Evolutionary conservation across 495 filamentous ascomycete genomes (phyloP), one percentile per base, ranked within the genome.

Genomic region (Hypoxylon rickii): DNA sequence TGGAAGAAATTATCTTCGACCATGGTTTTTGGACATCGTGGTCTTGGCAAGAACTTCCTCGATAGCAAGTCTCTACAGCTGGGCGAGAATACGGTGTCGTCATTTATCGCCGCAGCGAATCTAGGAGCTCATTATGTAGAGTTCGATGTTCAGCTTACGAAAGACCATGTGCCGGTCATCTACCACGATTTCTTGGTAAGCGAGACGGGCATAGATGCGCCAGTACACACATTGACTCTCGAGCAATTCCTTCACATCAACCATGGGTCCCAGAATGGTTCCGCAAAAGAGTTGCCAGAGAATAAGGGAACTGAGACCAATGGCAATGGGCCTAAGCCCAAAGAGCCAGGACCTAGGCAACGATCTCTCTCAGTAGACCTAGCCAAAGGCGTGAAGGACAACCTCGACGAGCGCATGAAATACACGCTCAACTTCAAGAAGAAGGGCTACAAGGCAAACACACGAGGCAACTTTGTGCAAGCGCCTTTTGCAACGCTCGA

Each of bases 101-200:
- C 95, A 0, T 97, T 99, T 73, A 96, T 97, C 64, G 88, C 93
- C 3, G 95, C 95, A 0, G 92, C 93, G 1, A 97, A 96, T 54
- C 75, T 97, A 19, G 95, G 94, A 2, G 92, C 92, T 1, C 85
- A 86, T 13, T 95, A 96, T 66, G 91, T 97, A 47, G 92, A 97
- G 70, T 90, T 88, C 64, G 94, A 98, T 66, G 94, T 99, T 2
- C 95, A 99, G 67, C 78, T 99, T 40, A 99, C 95, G 13, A 99
- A 99, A 65, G 95, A 99, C 67, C 92, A 94, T 70, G 91, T 99
- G 6, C 95, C 95, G 13, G 92, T 99, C 63, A 96, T 99, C 62
- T 99, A 99, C 70, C 95, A 99, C 69, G 95, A 99, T 71, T 99
- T 99, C 63, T 79, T 99, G 12, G 94, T 99, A 70, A 96, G 91